Percentiles rank a stretch among this genome's conserved stretches.
phyloP scores from a whole-genome alignment of 352 stramenopile species.

The Pythium sp. region DNA sequence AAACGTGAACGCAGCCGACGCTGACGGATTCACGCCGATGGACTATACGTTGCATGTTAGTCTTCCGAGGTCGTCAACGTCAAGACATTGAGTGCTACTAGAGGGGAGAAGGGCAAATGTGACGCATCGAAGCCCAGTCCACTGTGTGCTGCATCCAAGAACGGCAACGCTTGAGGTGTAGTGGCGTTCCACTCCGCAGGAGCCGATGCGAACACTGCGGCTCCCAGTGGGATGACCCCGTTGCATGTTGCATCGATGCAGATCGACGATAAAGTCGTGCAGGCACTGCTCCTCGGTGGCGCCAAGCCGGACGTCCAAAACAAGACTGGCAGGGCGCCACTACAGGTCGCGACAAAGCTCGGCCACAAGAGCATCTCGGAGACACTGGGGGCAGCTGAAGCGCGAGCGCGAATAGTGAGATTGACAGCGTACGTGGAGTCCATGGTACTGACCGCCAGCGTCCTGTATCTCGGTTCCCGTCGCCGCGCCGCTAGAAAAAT shows the following conservation, averaged over 20 bases:
- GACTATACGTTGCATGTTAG: constrained; percentile 1
- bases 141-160: not conserved
- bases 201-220: not conserved
- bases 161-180: not conserved
- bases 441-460: not conserved
- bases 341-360: constrained; percentile 2
- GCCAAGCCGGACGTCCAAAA: not conserved
- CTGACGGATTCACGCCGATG: not conserved
- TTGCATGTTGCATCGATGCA: not conserved
- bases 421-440: not conserved
- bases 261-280: not conserved
- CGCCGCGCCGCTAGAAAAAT: not conserved
- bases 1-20: constrained; percentile 12
- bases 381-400: not conserved
- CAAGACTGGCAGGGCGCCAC: not conserved
- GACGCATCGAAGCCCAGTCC: not conserved
- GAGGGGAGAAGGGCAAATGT: not conserved
- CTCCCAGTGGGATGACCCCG: not conserved
- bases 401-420: not conserved
- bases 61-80: not conserved
- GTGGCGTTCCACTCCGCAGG: not conserved
- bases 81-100: not conserved
- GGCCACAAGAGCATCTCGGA: not conserved
- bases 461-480: not conserved
- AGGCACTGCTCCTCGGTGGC: not conserved